A percentile compares a stretch with the other conserved stretches of the same genome.
Conservation (phyloP, 192 early-diverging fungal species). For the Rhizoclosmatium globosum region DNA sequence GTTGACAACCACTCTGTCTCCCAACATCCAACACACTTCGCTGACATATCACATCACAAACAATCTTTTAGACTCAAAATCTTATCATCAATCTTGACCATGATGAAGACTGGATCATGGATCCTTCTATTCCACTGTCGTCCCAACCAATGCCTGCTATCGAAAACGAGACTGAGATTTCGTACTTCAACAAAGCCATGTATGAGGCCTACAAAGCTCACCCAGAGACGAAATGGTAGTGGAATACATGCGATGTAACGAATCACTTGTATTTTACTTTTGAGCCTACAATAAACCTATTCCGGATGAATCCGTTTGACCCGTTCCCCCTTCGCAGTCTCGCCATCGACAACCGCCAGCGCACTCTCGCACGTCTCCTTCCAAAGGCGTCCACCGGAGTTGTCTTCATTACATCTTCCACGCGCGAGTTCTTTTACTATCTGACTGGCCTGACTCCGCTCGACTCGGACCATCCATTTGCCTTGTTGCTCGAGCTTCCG, state of each 20-base stretch:
- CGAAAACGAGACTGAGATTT: constrained; percentile 85
- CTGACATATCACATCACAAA: not conserved
- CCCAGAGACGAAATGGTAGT: constrained; percentile 85
- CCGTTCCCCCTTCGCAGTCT: not conserved
- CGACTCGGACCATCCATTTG: not conserved
- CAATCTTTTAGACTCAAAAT: constrained; percentile 70
- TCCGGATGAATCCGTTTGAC: not conserved
- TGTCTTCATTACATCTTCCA: not conserved
- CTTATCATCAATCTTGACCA: constrained; percentile 89
- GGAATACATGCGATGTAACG: not conserved
- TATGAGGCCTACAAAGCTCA: constrained; percentile 78
- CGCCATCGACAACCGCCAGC: not conserved
- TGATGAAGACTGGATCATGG: constrained; percentile 55
- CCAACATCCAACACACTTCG: not conserved
- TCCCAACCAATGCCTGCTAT: constrained; percentile 30
- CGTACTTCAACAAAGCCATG: constrained; percentile 75
- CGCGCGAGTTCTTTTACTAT: not conserved
- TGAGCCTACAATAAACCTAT: not conserved
- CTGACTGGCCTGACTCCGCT: not conserved
- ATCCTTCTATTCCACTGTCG: constrained; percentile 1
- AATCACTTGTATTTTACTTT: not conserved
- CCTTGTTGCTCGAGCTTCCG: not conserved
- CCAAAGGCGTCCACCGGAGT: not conserved
- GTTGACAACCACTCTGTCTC: not conserved
- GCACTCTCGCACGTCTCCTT: not conserved